phyloP scores from a whole-genome alignment of 441 rosid species.

The Melastoma candidum region DNA sequence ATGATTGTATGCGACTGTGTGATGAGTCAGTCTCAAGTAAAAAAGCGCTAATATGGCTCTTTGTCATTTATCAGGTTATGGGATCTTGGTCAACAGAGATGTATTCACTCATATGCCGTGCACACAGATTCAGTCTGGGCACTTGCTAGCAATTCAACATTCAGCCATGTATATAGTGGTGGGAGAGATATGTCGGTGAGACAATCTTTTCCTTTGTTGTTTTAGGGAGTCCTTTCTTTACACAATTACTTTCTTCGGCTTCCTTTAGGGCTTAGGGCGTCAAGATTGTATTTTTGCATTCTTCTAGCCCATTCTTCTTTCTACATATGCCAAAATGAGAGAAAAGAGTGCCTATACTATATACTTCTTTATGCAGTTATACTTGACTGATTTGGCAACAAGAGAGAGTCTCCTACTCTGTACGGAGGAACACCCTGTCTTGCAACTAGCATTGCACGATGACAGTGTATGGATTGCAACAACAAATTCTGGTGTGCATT shows the following conservation, averaged over 20 bases:
- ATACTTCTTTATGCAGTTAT: conserved; percentile 41
- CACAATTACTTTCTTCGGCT: too few species aligned
- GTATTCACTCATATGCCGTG: conserved; percentile 97
- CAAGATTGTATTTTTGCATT: background rate
- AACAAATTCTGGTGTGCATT: conserved; percentile 79
- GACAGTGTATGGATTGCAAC: conserved; percentile 93
- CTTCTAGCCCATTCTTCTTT: background rate
- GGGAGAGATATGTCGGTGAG: conserved; percentile 99
- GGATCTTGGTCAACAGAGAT: conserved; percentile 99
- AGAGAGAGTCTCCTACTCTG: conserved; percentile 95
- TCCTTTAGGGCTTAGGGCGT: too few species aligned
- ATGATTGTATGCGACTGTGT: too few species aligned
- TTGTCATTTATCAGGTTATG: conserved; percentile 46
- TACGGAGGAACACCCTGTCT: conserved; percentile 80
- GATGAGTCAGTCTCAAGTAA: too few species aligned
- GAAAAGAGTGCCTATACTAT: too few species aligned
- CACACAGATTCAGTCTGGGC: conserved; percentile 99
- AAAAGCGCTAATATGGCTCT: background rate
- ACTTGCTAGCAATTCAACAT: conserved; percentile 89
- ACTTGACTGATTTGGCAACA: conserved; percentile 94
- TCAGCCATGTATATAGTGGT: conserved; percentile 96
- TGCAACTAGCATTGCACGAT: conserved; percentile 84
- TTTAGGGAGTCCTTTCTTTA: background rate
- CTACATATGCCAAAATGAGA: conserved; percentile 5
- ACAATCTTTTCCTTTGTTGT: background rate